Evolutionary conservation across 2,329 filamentous ascomycete species (phyloP), one percentile per base, ranked within the genome.

Genomic region (Exophiala alcalophila): DNA sequence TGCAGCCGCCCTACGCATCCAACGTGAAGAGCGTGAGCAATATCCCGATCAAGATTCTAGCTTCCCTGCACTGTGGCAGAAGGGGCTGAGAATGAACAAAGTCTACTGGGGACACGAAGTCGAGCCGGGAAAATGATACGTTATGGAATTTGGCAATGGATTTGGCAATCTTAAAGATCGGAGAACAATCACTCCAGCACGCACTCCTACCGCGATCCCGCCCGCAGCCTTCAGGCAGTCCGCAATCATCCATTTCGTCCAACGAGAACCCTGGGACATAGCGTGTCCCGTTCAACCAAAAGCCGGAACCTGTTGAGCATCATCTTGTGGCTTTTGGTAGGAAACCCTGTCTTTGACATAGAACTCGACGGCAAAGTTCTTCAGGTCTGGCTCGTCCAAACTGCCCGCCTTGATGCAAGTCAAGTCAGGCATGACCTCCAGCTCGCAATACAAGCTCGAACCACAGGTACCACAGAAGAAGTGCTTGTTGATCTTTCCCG

Each of bases 391-490:
- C 8, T 64, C 67, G 37, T 78, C 74, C 18, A 78, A 56, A 1
- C 64, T 59, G 1, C 76, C 76, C 2, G 69, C 71, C 62, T 78
- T 77, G 54, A 78, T 60, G 47, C 64, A 65, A 8, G 68, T 65
- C 50, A 68, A 61, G 14, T 71, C 71, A 1, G 69, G 67, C 73
- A 78, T 73, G 26, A 76, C 37, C 19, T 77, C 75, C 19, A 77
- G 61, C 55, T 72, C 65, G 9, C 70, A 74, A 56, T 71, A 77
- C 14, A 78, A 52, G 38, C 67, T 64, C 2, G 68, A 73, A 11
- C 75, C 75, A 51, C 75, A 78, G 46, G 56, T 69, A 11, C 59
- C 50, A 55, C 75, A 78, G 64, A 78, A 78, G 61, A 68, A 76
- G 54, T 77, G 74, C 50, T 69, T 71, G 60, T 78, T 78, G 47